Percentiles rank a stretch among this genome's conserved stretches.
phyloP scores from a whole-genome alignment of 345 rosid genomes.

The Syzygium jambos region DNA sequence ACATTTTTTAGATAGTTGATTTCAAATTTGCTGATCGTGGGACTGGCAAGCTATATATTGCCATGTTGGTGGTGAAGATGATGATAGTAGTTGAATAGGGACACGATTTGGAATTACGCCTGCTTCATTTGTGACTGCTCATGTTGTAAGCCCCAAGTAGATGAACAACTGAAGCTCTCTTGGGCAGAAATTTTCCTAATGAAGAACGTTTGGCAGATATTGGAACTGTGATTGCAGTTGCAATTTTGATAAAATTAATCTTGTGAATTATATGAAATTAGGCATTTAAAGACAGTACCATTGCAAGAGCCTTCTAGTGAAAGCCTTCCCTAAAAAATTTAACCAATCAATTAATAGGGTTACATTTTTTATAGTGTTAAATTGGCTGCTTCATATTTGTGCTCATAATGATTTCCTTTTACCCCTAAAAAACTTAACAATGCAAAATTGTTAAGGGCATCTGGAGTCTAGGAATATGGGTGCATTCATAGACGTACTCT shows the following conservation, averaged over 20 bases:
- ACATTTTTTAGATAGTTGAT: neutral
- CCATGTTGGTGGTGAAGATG: neutral
- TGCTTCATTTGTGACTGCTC: neutral
- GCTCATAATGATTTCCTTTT: neutral
- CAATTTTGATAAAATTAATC: neutral
- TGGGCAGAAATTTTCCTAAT: neutral
- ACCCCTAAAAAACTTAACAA: neutral
- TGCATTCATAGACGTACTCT: neutral
- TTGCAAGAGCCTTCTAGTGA: neutral
- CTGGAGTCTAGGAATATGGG: neutral
- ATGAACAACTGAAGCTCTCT: neutral
- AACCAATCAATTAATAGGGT: neutral
- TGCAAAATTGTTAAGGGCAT: neutral
- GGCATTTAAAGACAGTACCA: neutral
- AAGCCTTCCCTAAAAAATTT: neutral
- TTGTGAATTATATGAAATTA: neutral
- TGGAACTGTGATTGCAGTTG: neutral
- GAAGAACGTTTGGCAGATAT: neutral
- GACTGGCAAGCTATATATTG: neutral
- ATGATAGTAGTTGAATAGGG: neutral
- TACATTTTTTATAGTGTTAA: neutral
- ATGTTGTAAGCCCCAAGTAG: neutral
- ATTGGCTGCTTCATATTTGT: neutral
- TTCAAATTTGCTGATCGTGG: neutral
- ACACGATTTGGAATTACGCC: neutral